Evolutionary conservation across 176 grass and related monocot genomes (phyloP), one percentile per base, ranked within the genome.

Genomic region (Eragrostis nindensis): DNA sequence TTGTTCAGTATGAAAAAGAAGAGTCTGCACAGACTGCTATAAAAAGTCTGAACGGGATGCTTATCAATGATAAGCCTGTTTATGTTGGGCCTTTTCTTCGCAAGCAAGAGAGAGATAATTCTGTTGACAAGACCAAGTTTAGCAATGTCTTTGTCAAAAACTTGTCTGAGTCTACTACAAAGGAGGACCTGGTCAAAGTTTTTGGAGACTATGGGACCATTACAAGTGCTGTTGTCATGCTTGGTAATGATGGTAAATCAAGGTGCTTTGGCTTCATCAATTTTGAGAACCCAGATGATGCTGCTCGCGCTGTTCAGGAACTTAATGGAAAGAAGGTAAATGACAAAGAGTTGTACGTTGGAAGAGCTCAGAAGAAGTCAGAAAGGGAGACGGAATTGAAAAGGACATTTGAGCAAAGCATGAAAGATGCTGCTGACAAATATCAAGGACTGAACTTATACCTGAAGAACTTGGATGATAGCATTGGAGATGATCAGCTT

Each of bases 121-220:
- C 84, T 75, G 53, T 64, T 76, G 89, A 92, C 74, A 95, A 83
- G 84, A 6, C 84, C 79, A 95, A 90, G 75, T 95, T 95, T 65
- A 95, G 83, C 83, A 95, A 95, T 85, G 92, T 95, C 29, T 95
- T 95, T 80, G 92, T 95, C 46, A 95, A 95, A 89, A 95, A 95
- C 70, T 85, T 95, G 48, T 88, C 92, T 8, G 92, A 92, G 57
- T 89, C 92, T 74, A 92, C 92, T 56, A 87, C 92, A 61, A 87
- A 92, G 54, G 92, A 95, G 54, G 86, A 95, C 55, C 70, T 95
- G 19, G n/a, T 82, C 39, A 83, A 92, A 27, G 18, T 73, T 41
- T 95, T 95, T 54, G 75, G 89, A 74, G 85, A 92, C 50, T 95
- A 92, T 82, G 92, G 92, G 40, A 76, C 25, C 74, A 95, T 95